Percentiles rank a stretch among this genome's conserved stretches.
Evolutionary conservation across 2,329 filamentous ascomycete genomes (phyloP).

Genomic region (Calonectria naviculata): DNA sequence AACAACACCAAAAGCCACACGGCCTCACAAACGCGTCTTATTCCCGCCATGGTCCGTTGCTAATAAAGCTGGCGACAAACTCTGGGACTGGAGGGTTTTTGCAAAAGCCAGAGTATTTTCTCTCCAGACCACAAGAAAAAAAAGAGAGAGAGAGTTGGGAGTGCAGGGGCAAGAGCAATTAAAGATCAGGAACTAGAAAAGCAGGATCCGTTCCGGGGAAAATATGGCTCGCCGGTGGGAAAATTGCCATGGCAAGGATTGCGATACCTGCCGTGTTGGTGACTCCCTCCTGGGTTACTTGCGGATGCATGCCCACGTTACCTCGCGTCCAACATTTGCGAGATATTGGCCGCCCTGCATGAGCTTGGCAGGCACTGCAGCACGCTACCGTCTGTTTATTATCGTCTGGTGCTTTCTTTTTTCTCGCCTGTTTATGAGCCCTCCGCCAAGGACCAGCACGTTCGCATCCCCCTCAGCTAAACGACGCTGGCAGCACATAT

Average conservation of each 20-base stretch:
- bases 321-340: not conserved
- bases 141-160: not conserved
- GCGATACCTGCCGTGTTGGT: not conserved
- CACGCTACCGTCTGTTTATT: not conserved
- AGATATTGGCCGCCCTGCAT: constrained; percentile 3
- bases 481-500: not conserved
- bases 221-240: constrained; percentile 2
- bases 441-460: not conserved
- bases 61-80: no score
- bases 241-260: not conserved
- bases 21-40: not conserved
- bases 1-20: constrained; percentile 10
- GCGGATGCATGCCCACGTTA: not conserved
- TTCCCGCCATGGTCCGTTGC: not conserved
- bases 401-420: not conserved
- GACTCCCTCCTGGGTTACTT: not conserved
- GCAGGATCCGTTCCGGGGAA: constrained; percentile 2
- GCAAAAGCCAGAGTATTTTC: not conserved
- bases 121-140: not conserved
- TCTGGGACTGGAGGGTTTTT: not conserved
- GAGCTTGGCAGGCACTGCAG: not conserved
- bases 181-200: not conserved
- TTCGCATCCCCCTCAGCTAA: not conserved
- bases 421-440: not conserved
- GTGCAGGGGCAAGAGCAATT: not conserved